Evolutionary conservation across 2,329 filamentous ascomycete genomes (phyloP), one percentile per base, ranked within the genome.

Genomic region (Microcera coccophila): DNA sequence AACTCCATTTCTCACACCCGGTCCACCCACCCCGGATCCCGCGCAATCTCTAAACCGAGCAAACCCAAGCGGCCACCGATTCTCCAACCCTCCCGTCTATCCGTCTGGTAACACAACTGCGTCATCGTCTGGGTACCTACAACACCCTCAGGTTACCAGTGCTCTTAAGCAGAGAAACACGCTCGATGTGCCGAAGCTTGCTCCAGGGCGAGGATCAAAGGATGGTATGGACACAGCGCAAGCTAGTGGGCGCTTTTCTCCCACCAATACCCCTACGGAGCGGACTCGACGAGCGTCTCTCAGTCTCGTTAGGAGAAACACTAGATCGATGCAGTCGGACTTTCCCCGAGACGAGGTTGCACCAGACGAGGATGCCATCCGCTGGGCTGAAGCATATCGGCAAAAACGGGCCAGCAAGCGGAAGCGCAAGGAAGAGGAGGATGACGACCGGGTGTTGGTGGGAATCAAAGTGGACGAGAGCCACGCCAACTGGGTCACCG

Each of bases 381-480:
- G 90, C 42, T 97, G 90, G 88, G 87, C 93, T 21, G 93, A 98
- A 66, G 87, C 87, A 28, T 90, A 95, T 59, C 84, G 88, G 57
- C 88, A 95, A 62, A 95, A 94, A 69, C 76, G 91, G 50, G 90
- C 90, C 7, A 94, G 85, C 65, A 93, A 90, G 72, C 79, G 87
- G 62, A 86, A 82, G 65, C 78, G 84, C 55, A 85, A 83, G 60
- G 90, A 96, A 50, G 85, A 84, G 49, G 85, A 96, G 55, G 90
- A 96, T 53, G 93, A 97, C 48, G 91, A 97, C 58, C 82, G 90
- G 49, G 91, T 98, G 9, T 78, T 97, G 22, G 90, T 98, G 15
- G 93, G 93, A 46, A 98, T 89, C 45, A 97, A 96, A 70, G 93
- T 98, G 39, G 93, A 98, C 63, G 90, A 97, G 71, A 87, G 88